phyloP scores from a whole-genome alignment of 2,329 filamentous ascomycete genomes.

The Grosmannia huntii region DNA sequence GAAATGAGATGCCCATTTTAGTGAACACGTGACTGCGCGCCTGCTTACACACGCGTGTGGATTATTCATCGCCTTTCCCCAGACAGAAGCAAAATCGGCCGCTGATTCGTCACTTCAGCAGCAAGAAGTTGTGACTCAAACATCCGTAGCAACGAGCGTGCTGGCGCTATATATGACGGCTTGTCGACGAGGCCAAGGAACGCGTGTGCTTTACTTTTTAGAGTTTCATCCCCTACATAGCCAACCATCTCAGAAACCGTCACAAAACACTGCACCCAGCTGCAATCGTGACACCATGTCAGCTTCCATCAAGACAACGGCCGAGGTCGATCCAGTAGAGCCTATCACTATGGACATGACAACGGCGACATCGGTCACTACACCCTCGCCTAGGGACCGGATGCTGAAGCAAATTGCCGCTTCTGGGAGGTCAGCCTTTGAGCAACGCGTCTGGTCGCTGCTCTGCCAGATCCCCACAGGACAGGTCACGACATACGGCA shows the following conservation, averaged over 20 bases:
- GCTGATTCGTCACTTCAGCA: not conserved
- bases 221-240: not conserved
- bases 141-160: not conserved
- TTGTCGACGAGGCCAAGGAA: not conserved
- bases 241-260: not conserved
- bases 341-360: not conserved
- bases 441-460: conserved; percentile 54
- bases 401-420: conserved; percentile 32
- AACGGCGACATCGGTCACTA: not conserved
- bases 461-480: conserved; percentile 68
- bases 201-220: not conserved
- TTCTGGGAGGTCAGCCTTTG: conserved; percentile 36
- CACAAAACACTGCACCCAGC: not conserved
- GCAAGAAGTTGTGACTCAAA: not conserved
- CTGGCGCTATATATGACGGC: not conserved
- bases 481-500: conserved; percentile 64
- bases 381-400: conserved; percentile 18
- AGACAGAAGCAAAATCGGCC: not conserved
- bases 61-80: not conserved
- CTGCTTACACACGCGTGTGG: not conserved
- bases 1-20: not conserved
- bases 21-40: not conserved
- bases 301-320: not conserved
- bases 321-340: not conserved
- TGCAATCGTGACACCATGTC: not conserved